Conservation (phyloP, 2,329 filamentous ascomycete species). For the Ophiobolus disseminans region DNA sequence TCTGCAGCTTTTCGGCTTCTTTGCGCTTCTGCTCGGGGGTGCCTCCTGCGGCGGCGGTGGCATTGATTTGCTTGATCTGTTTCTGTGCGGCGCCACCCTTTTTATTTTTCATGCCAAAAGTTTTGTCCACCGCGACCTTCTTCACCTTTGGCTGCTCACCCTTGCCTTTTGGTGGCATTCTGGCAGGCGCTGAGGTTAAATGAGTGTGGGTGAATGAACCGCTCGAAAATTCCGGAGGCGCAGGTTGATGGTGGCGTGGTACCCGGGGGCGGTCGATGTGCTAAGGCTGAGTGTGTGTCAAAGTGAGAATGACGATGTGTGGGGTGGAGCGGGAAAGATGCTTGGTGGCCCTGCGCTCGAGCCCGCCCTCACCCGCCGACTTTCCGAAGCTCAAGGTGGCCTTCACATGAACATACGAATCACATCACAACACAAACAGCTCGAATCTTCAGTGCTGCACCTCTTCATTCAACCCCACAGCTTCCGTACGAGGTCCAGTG, state of each 20-base stretch:
- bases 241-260: constrained; percentile 21
- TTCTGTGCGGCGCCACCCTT: constrained; percentile 91
- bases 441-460: not conserved
- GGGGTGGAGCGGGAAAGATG: constrained; percentile 25
- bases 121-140: constrained; percentile 87
- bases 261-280: constrained; percentile 18
- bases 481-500: not conserved
- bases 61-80: constrained; percentile 80
- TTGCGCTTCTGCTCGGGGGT: constrained; percentile 88
- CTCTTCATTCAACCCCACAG: not conserved
- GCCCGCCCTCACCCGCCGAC: constrained; percentile 21
- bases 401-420: constrained; percentile 17
- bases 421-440: not conserved
- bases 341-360: constrained; percentile 29
- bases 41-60: constrained; percentile 68
- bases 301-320: constrained; percentile 49
- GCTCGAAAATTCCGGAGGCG: constrained; percentile 18
- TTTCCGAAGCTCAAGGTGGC: constrained; percentile 36
- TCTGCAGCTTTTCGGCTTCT: constrained; percentile 67
- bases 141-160: constrained; percentile 55
- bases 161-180: constrained; percentile 74
- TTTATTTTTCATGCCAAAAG: constrained; percentile 99
- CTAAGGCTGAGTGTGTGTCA: constrained; percentile 30
- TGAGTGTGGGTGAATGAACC: constrained; percentile 17
- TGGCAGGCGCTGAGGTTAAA: constrained; percentile 39